These are phyloP conservation scores for Cladophialophora immunda DNA, from an alignment of 2,329 filamentous ascomycete species.

Conservation along the genomic window DNA sequence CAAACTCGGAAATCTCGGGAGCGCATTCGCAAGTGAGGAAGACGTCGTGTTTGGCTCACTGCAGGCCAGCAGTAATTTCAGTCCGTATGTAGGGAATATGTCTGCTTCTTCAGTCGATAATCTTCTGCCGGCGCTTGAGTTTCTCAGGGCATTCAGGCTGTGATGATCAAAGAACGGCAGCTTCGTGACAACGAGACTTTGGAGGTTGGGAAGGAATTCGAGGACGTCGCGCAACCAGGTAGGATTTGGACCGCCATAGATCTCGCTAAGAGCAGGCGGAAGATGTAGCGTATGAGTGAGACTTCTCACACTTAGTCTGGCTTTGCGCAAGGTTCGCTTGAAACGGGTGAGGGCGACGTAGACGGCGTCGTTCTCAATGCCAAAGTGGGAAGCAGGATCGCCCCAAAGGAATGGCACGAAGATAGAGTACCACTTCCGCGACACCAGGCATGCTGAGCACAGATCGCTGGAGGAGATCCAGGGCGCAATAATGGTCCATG, in stretches of 20 bases:
- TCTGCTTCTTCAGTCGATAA: slow-evolving; percentile 29
- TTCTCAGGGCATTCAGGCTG: slow-evolving; percentile 60
- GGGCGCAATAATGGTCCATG: slow-evolving; percentile 64
- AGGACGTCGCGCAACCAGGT: slow-evolving; percentile 69
- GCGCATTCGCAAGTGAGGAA: slow-evolving; percentile 59
- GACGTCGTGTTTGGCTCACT: slow-evolving; percentile 67
- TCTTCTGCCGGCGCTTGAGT: slow-evolving; percentile 34
- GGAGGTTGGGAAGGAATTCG: slow-evolving; percentile 65
- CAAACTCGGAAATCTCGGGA: slow-evolving; percentile 63
- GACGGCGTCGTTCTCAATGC: slow-evolving; percentile 62
- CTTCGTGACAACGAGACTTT: slow-evolving; percentile 66
- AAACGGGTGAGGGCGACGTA: slow-evolving; percentile 69
- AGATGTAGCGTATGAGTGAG: slow-evolving; percentile 70
- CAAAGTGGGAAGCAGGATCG: slow-evolving; percentile 69
- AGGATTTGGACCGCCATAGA: slow-evolving; percentile 66
- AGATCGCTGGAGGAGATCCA: slow-evolving; percentile 66
- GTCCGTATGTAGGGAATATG: slow-evolving; percentile 49
- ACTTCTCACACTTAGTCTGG: slow-evolving; percentile 61
- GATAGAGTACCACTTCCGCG: slow-evolving; percentile 64
- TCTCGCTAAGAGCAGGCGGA: slow-evolving; percentile 67
- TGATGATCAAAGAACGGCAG: slow-evolving; percentile 70
- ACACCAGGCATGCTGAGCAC: slow-evolving; percentile 65
- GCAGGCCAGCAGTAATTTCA: slow-evolving; percentile 66
- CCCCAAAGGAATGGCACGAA: slow-evolving; percentile 70
- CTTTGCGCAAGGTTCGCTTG: slow-evolving; percentile 63